These are phyloP conservation scores for Ascochyta fabae DNA, from an alignment of 2,329 filamentous ascomycete genomes.

Conservation along the genomic window DNA sequence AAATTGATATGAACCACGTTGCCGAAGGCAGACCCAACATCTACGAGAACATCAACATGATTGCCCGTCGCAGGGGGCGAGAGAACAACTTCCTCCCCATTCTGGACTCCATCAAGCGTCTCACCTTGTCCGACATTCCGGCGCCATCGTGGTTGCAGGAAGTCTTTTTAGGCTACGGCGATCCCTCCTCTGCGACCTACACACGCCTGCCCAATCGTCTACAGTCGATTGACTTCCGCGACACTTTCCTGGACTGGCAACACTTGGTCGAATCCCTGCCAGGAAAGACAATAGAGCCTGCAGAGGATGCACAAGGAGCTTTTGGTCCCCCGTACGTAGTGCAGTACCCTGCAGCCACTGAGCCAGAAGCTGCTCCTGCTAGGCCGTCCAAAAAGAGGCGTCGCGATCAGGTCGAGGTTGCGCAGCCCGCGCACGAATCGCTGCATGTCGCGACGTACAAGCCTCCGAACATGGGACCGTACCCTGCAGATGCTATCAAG, in stretches of 20 bases:
- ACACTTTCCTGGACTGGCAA: conserved; percentile 95
- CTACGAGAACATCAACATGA: conserved; percentile 83
- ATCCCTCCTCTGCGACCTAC: conserved; percentile 86
- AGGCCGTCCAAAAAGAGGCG: conserved; percentile 83
- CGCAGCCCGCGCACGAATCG: conserved; percentile 66
- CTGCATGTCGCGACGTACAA: conserved; percentile 89
- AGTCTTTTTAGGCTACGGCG: conserved; percentile 96
- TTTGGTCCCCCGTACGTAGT: conserved; percentile 90
- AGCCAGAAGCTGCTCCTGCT: conserved; percentile 55
- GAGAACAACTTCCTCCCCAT: conserved; percentile 98
- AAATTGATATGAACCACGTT: conserved; percentile 72
- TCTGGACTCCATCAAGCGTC: conserved; percentile 85
- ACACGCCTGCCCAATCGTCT: conserved; percentile 80
- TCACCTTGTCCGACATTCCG: conserved; percentile 83
- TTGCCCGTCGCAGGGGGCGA: conserved; percentile 80
- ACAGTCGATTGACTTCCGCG: conserved; percentile 83
- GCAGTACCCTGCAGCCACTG: conserved; percentile 59
- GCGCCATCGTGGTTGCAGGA: conserved; percentile 93
- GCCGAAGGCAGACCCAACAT: conserved; percentile 75
- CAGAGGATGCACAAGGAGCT: conserved; percentile 71
- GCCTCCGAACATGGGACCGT: conserved; percentile 86
- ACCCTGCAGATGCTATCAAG: conserved; percentile 82
- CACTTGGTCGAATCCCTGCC: conserved; percentile 89
- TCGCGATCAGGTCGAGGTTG: conserved; percentile 72
- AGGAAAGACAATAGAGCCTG: conserved; percentile 83